Base-by-base conservation (phyloP, 1,284 basidiomycete species). In the Schizophyllum amplum region DNA sequence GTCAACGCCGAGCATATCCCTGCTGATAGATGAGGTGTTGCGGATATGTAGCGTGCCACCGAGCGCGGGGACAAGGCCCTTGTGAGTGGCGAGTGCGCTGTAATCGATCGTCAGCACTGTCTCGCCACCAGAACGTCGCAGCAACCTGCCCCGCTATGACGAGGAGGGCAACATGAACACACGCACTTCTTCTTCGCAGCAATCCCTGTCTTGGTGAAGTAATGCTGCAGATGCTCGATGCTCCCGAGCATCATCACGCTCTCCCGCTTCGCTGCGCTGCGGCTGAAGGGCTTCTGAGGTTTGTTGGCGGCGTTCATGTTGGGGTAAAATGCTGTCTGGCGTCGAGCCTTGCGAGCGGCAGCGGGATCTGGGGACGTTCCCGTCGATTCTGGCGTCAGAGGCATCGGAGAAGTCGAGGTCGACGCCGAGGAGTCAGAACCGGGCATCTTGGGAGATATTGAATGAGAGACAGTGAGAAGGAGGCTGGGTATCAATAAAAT, bases 191-290 rank as follows among this genome's bases (percentile, higher is more conserved):
- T 81, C 74, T 86, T 86, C 24, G 86, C 79, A 17, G 76, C 79
- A 56, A 91, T 78, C 4, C 89, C 89, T 0, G 87, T 84, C 79
- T 92, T 92, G 5, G 90, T 91, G 64, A 92, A 92, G 67, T 91
- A 91, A 66, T 93, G 87, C 71, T 94, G 91, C 53, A 94, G 77
- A 67, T 92, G 87, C 65, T 92, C 88, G 61, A 94, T 93, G 67
- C 87, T 90, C 24, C 90, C 90, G 21, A 94, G 71, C 0, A 88
- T 83, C 86, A 92, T 87, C 20, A 94, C 92, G 65, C 87, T 90
- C 68, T 90, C 87, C 49, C 92, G 79, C 71, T 92, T 92, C 5
- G 89, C 88, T 3, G 92, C 91, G 62, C 87, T 91, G 62, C 86
- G 76, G 65, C 87, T 89, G 77, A 93, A 93, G 6, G 88, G 88